Base-by-base conservation (phyloP, 108 stramenopile genomes). In the Fragilariopsis cylindrus region DNA sequence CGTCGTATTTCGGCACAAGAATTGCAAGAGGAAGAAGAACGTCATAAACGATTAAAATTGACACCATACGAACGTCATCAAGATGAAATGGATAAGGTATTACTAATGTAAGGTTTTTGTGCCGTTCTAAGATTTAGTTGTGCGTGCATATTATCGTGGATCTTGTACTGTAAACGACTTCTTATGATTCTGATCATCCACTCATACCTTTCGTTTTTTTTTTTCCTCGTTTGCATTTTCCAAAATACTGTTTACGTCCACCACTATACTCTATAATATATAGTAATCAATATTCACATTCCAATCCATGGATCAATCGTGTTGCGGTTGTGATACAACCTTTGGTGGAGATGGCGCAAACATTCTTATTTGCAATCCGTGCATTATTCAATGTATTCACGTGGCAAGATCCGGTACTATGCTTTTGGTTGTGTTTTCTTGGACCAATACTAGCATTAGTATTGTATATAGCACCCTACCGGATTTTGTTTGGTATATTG, bases 381-480 rank as follows among this genome's bases (percentile, higher is more conserved):
- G 77, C 89, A 16, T 16, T 60, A 3, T 92, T 88, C 84, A 92
- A 92, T 48, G 56, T 90, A 15, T 79, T 92, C 30, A 88, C 84
- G 15, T 90, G 91, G 91, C 81, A 82, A 69, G 91, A 92, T 77
- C 89, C 89, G 4, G 78, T 79, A 42, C 69, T 90, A 11, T 85
- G 88, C 15, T 87, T 85, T 55, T 87, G 83, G 87, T 45, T 87
- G 3, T 83, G 80, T 45, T 4, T 86, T 4, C 63, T 87, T 18
- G 70, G 81, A 5, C 70, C 67, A 4, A 60, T 77, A 3, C 48
- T 82, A 30, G 79, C 68, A 39, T 2, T 87, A 5, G 52, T 87
- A 47, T 54, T 91, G 70, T 80, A 87, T 64, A n/a, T 88, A 4
- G 73, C 83, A 11, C 90, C 90, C 4, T 91, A 88, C 81, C 79